These are phyloP conservation scores for Daldinia childiae DNA, from an alignment of 495 filamentous ascomycete species.

Conservation along the genomic window DNA sequence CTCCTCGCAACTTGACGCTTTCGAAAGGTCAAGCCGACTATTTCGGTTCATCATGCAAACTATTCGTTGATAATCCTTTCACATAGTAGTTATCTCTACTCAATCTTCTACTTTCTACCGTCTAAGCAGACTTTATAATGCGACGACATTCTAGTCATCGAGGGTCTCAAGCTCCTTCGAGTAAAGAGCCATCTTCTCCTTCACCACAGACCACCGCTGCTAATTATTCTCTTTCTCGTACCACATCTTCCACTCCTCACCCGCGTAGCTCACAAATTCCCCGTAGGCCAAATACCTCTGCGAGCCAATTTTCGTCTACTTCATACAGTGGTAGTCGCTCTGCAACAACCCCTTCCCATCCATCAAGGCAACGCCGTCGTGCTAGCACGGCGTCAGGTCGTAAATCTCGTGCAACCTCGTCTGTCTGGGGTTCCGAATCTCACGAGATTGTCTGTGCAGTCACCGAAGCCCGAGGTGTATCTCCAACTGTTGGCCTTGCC, in stretches of 20 bases:
- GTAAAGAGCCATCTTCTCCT: conserved; percentile 9
- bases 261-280: conserved; percentile 17
- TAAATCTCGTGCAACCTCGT: conserved; percentile 76
- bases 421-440: conserved; percentile 62
- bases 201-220: conserved; percentile 3
- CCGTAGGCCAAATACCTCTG: conserved; percentile 28
- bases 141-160: neutral
- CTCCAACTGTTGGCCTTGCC: conserved; percentile 87
- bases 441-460: conserved; percentile 91
- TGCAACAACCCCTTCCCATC: conserved; percentile 34
- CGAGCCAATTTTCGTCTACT: conserved; percentile 28
- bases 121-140: neutral
- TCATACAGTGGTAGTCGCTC: conserved; percentile 39
- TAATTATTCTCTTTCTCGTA: conserved; percentile 22
- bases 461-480: conserved; percentile 85
- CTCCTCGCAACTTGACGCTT: neutral
- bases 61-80: neutral
- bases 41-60: no score
- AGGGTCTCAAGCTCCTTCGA: conserved; percentile 8
- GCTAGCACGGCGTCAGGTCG: conserved; percentile 44
- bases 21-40: neutral
- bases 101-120: neutral
- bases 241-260: conserved; percentile 34
- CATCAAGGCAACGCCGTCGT: conserved; percentile 33
- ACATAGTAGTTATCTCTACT: neutral